Conservation (phyloP, 352 stramenopile genomes). For the Globisporangium irregulare region DNA sequence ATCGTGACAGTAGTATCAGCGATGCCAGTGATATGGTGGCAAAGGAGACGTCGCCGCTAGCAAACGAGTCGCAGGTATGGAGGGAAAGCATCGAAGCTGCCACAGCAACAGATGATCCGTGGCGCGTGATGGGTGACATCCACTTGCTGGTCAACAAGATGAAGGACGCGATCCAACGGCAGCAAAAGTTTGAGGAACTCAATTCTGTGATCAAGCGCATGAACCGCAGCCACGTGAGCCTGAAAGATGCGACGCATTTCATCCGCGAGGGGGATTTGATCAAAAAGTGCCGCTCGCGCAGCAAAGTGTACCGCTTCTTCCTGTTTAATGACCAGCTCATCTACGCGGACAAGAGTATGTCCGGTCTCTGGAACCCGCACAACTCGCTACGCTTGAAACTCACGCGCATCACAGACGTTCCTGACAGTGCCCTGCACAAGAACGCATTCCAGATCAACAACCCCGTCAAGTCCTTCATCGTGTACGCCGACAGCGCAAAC, state of each 20-base stretch:
- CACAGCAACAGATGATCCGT: conserved; percentile 62
- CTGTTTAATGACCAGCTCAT: conserved; percentile 87
- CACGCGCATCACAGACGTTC: conserved; percentile 74
- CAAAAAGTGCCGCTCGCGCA: conserved; percentile 92
- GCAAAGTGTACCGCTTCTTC: conserved; percentile 85
- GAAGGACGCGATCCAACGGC: conserved; percentile 87
- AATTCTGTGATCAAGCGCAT: conserved; percentile 89
- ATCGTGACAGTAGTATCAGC: not conserved
- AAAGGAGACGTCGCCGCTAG: not conserved
- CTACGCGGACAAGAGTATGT: conserved; percentile 80
- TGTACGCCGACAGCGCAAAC: conserved; percentile 63
- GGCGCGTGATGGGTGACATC: conserved; percentile 85
- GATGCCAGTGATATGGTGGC: not conserved
- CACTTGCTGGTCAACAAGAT: conserved; percentile 88
- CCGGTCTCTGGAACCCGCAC: conserved; percentile 80
- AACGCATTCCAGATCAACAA: conserved; percentile 87
- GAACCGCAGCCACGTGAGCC: conserved; percentile 86
- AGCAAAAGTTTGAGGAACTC: conserved; percentile 76
- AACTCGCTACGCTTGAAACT: conserved; percentile 82
- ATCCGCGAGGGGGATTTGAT: conserved; percentile 93
- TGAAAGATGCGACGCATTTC: conserved; percentile 95
- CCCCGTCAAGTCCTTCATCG: conserved; percentile 81
- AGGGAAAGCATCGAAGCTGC: conserved; percentile 64
- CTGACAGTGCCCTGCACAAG: conserved; percentile 66
- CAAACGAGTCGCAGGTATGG: conserved; percentile 32